Evolutionary conservation across 176 grass and related monocot species (phyloP), one percentile per base, ranked within the genome.

Genomic region (Oryza punctata): DNA sequence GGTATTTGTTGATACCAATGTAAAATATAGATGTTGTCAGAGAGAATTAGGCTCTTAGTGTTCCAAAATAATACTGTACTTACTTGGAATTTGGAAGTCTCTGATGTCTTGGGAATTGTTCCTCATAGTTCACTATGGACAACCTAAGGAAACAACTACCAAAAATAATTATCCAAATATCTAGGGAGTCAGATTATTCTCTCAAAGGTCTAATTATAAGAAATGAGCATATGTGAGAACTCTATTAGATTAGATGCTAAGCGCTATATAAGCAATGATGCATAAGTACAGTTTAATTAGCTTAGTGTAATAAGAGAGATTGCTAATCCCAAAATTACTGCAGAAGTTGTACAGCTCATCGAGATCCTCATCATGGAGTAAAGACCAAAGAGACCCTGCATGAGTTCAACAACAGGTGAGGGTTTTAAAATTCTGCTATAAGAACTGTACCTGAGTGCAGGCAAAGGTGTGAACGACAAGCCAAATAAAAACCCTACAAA

Each of bases 61-160:
- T 90, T 81, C 63, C 69, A 86, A 86, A 73, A 80, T 76, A 85
- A 66, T 79, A 87, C 30, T 82, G 77, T 69, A 65, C 67, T 64
- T 88, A 37, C 82, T 79, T 76, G 84, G 87, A 90, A 94, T 57
- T 88, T 76, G 64, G 52, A 86, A 86, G 73, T 85, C 78, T 84
- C 66, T 88, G 75, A 72, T 72, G 69, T 73, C 19, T 96, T 75
- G 93, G 88, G 82, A 94, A 90, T 87, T 89, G 91, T 82, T 85
- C 49, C 64, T 77, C 71, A 67, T 65, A 83, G 32, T 88, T 87
- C 79, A 86, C 65, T 10, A 85, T 73, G 78, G 70, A 89, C 46
- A 84, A 88, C 63, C 68, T 30, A 89, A 92, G 69, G 84, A 63
- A 88, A 90, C 82, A 66, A 81, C 59, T 93, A 85, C 87, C 60